Evolutionary conservation across 352 stramenopile genomes (phyloP).

Genomic region (Plasmopara halstedii): DNA sequence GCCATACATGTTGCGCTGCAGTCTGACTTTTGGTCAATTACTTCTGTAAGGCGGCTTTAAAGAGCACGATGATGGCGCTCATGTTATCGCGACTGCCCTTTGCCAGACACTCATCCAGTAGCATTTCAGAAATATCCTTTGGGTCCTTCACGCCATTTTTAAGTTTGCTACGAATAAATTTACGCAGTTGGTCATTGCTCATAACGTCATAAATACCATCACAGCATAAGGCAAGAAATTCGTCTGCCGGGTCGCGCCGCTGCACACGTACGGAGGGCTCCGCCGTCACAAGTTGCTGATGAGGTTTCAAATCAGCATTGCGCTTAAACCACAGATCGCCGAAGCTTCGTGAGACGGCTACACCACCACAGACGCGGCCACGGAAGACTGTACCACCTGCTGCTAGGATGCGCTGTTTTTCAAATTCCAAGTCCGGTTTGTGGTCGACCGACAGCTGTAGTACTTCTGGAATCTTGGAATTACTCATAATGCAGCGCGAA

Average conservation of each 20-base stretch:
- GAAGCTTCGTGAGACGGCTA: slow-evolving; percentile 81
- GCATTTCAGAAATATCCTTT: slow-evolving; percentile 62
- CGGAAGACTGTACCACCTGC: slow-evolving; percentile 80
- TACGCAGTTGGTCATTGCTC: slow-evolving; percentile 89
- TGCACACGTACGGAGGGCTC: slow-evolving; percentile 79
- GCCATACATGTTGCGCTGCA: no score
- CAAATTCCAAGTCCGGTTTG: slow-evolving; percentile 80
- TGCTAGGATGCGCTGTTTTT: slow-evolving; percentile 80
- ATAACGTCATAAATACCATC: slow-evolving; percentile 95
- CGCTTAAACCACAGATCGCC: slow-evolving; percentile 87
- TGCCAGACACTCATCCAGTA: slow-evolving; percentile 75
- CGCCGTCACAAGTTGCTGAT: slow-evolving; percentile 81
- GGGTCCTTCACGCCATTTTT: slow-evolving; percentile 40
- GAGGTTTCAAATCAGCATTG: slow-evolving; percentile 63
- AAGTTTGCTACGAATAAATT: slow-evolving; percentile 82
- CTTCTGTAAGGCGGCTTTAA: slow-evolving; percentile 34
- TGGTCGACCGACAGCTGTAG: slow-evolving; percentile 81
- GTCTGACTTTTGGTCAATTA: slow-evolving; percentile 9
- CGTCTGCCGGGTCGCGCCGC: slow-evolving; percentile 65
- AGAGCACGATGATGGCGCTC: slow-evolving; percentile 80
- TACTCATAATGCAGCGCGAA: slow-evolving; percentile 81
- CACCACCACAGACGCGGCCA: slow-evolving; percentile 73
- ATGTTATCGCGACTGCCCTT: slow-evolving; percentile 85
- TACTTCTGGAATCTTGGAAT: slow-evolving; percentile 56
- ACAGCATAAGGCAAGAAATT: slow-evolving; percentile 90